Base-by-base conservation (phyloP, 2,329 filamentous ascomycete genomes). In the Aspergillus sp. region DNA sequence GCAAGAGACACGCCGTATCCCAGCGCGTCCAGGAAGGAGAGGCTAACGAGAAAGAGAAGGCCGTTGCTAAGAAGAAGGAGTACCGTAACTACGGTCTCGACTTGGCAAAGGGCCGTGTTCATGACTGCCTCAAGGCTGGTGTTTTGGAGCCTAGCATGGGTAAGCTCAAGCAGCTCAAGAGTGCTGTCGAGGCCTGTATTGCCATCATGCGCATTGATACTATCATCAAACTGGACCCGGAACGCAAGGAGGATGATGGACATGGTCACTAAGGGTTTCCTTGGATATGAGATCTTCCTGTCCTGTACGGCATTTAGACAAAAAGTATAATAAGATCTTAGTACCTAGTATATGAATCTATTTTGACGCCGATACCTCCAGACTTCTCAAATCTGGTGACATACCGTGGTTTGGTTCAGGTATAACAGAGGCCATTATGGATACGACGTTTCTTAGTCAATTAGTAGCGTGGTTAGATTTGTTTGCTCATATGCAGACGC, bases 201-300 rank as follows among this genome's bases (percentile, higher is more conserved):
- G 90, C 92, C 72, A 98, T 99, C 75, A 98, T 99, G 95, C 87
- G 95, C 71, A 99, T 99, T 74, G 95, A 99, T 81, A 98, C 95
- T 64, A 83, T 99, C 78, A 98, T 99, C 80, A 96, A 96, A 82
- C 81, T 99, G 76, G 95, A 99, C 82, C 93, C 93, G 17, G 92
- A 97, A 81, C 85, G 88, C 81, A 83, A 84, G 72, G 84, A 87
- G 70, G 84, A 96, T 78, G 90, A 95, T 70, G 92, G 91, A 57
- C 91, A 96, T 78, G 91, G 89, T 55, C 91, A 96, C 80, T 95
- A 84, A 67, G 57, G 69, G 33, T 25, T 31, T 14, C 25, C 12
- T 57, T 50, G 47, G 48, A 45, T 41, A 37, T 43, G 45, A 41
- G 25, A 23, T 51, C 39, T 44, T 59, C 52, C 37, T 56, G 21